Conservation (phyloP, 495 filamentous ascomycete species). For the Neurospora sp. region DNA sequence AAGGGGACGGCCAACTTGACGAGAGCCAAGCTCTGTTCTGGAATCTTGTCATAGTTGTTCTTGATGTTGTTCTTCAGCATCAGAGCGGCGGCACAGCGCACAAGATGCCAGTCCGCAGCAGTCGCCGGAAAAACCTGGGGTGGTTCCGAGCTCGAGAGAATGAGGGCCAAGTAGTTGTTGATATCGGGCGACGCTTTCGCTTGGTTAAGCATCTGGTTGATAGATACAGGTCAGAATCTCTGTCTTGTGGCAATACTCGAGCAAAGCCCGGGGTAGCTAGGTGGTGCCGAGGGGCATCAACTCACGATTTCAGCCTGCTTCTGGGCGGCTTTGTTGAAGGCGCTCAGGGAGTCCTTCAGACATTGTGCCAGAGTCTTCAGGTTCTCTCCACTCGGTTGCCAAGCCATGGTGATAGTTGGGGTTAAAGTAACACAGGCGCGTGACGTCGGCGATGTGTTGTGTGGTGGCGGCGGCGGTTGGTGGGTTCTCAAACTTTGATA, state of each 20-base stretch:
- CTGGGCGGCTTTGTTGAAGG: constrained; percentile 63
- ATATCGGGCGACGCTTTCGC: constrained; percentile 87
- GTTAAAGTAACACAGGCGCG: not conserved
- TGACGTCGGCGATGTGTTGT: not conserved
- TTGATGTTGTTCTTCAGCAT: constrained; percentile 93
- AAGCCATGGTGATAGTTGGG: constrained; percentile 53
- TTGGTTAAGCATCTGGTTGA: constrained; percentile 77
- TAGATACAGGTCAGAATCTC: constrained; percentile 15
- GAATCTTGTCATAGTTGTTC: constrained; percentile 57
- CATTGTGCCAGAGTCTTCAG: constrained; percentile 81
- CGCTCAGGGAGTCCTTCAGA: constrained; percentile 84
- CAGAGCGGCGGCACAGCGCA: constrained; percentile 78
- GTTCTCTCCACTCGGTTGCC: constrained; percentile 83
- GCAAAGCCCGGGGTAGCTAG: not conserved
- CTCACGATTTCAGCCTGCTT: constrained; percentile 69
- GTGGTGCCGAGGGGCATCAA: not conserved
- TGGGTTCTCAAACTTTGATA: not conserved
- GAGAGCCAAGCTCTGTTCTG: constrained; percentile 56
- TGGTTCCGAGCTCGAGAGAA: constrained; percentile 63
- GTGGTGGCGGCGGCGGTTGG: constrained; percentile 4
- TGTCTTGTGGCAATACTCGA: not conserved
- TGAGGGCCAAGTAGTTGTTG: constrained; percentile 91
- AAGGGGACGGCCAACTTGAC: constrained; percentile 69
- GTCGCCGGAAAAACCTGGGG: constrained; percentile 48
- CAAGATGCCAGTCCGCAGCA: constrained; percentile 52